phyloP scores from a whole-genome alignment of 805 yeast species.

The Nakazawaea sp. region DNA sequence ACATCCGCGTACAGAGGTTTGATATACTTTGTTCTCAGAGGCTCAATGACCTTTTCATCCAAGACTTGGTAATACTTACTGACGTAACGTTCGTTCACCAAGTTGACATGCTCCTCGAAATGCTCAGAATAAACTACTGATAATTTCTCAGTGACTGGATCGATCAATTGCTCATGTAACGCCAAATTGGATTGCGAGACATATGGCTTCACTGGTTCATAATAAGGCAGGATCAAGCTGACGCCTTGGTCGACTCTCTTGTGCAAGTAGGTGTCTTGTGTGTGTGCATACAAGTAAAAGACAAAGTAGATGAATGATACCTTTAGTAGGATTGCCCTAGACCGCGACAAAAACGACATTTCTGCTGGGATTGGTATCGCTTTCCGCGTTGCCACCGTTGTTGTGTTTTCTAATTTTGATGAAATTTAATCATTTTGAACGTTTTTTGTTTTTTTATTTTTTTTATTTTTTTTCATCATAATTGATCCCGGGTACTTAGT shows the following conservation, averaged over 20 bases:
- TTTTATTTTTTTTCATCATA: too few relatives aligned
- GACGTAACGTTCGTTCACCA: neutral
- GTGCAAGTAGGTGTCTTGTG: too few relatives aligned
- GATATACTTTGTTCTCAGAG: neutral
- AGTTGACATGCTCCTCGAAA: constrained; percentile 1
- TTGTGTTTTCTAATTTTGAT: too few relatives aligned
- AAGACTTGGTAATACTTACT: neutral
- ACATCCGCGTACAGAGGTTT: neutral
- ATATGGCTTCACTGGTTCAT: constrained; percentile 2
- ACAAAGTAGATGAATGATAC: too few relatives aligned
- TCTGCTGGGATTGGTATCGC: too few relatives aligned
- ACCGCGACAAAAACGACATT: too few relatives aligned
- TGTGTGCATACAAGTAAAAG: too few relatives aligned
- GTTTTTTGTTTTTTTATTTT: too few relatives aligned
- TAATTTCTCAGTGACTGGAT: neutral
- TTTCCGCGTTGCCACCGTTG: too few relatives aligned
- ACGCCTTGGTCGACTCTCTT: neutral
- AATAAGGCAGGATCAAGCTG: constrained; percentile 2
- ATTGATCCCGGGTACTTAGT: too few relatives aligned
- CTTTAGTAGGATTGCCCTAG: too few relatives aligned
- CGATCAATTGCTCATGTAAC: neutral
- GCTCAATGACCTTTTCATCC: constrained; percentile 1
- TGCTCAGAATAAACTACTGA: neutral
- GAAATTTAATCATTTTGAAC: too few relatives aligned
- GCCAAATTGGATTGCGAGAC: neutral